Evolutionary conservation across 495 filamentous ascomycete genomes (phyloP).

Genomic region (Diplogelasinospora grovesii): DNA sequence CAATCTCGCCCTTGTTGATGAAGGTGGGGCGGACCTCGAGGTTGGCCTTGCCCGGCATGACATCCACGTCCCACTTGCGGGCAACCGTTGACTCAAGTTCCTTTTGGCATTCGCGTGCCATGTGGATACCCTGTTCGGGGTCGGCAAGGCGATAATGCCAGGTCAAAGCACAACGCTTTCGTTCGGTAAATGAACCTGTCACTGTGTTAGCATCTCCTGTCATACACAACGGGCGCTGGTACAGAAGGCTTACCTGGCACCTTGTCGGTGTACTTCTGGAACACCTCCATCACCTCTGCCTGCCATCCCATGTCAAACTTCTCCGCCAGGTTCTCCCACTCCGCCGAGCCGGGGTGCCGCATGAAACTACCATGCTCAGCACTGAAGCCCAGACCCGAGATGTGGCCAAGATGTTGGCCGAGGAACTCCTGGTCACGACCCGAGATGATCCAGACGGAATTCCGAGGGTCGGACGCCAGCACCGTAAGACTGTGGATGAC

Average conservation of each 20-base stretch:
- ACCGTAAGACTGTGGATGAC: conserved; percentile 71
- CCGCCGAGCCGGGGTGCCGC: conserved; percentile 58
- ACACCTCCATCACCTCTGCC: conserved; percentile 67
- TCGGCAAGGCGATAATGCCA: conserved; percentile 96
- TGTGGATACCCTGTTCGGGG: conserved; percentile 68
- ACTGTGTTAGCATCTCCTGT: conserved; percentile 29
- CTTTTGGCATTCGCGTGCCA: conserved; percentile 69
- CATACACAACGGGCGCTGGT: neutral
- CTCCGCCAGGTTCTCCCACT: conserved; percentile 84
- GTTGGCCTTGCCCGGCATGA: conserved; percentile 94
- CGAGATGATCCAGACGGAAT: conserved; percentile 96
- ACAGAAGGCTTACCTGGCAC: conserved; percentile 55
- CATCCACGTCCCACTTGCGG: conserved; percentile 78
- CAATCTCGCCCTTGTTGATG: conserved; percentile 95
- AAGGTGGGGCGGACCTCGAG: conserved; percentile 92
- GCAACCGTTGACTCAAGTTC: conserved; percentile 67
- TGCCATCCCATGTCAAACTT: conserved; percentile 85
- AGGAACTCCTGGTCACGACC: conserved; percentile 88
- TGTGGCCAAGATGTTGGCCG: conserved; percentile 79
- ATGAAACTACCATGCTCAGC: conserved; percentile 97
- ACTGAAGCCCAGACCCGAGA: conserved; percentile 74
- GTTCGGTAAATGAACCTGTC: conserved; percentile 81
- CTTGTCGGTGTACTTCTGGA: conserved; percentile 75
- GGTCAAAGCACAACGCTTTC: conserved; percentile 83
- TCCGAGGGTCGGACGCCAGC: conserved; percentile 70